Evolutionary conservation across 768 basidiomycete genomes (phyloP).

Genomic region (Mycena galopus): DNA sequence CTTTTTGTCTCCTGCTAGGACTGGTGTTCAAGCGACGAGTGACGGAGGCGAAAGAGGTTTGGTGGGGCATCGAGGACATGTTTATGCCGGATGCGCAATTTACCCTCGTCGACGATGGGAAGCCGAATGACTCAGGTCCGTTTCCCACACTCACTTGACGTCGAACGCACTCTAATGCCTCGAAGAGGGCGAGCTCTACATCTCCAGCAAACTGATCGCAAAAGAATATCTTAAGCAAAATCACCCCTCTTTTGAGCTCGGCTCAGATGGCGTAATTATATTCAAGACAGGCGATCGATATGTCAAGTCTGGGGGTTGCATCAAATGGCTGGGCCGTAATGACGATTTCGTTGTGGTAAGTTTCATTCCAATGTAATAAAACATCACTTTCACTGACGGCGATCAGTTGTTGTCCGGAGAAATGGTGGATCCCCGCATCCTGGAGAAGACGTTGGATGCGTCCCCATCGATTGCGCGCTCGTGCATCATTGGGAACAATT

Average conservation of each 20-base stretch:
- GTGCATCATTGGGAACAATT: slow-evolving; percentile 51
- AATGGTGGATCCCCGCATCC: slow-evolving; percentile 50
- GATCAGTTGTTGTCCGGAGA: slow-evolving; percentile 49
- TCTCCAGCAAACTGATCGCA: too few relatives aligned
- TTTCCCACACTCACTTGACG: not conserved
- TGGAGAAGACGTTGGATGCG: slow-evolving; percentile 45
- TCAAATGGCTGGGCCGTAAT: slow-evolving; percentile 51
- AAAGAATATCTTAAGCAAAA: too few relatives aligned
- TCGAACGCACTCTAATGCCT: not conserved
- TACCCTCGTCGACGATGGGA: too few relatives aligned
- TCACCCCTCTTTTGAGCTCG: slow-evolving; percentile 42
- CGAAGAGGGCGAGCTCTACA: too few relatives aligned
- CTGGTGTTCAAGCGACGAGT: too few relatives aligned
- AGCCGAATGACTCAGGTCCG: slow-evolving; percentile 38
- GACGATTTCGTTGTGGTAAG: slow-evolving; percentile 51
- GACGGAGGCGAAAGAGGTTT: too few relatives aligned
- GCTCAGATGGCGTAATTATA: slow-evolving; percentile 43
- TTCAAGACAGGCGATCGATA: slow-evolving; percentile 53
- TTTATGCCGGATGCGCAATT: too few relatives aligned
- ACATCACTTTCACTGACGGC: slow-evolving; percentile 27
- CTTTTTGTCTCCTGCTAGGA: slow-evolving; percentile 40
- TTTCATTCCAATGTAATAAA: not conserved
- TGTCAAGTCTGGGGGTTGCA: slow-evolving; percentile 34
- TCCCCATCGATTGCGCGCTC: slow-evolving; percentile 43
- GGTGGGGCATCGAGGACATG: too few relatives aligned